A percentile compares a stretch with the other conserved stretches of the same genome.
These are phyloP conservation scores for Penicillium sp. DNA, from an alignment of 2,329 filamentous ascomycete species.

Conservation along the genomic window DNA sequence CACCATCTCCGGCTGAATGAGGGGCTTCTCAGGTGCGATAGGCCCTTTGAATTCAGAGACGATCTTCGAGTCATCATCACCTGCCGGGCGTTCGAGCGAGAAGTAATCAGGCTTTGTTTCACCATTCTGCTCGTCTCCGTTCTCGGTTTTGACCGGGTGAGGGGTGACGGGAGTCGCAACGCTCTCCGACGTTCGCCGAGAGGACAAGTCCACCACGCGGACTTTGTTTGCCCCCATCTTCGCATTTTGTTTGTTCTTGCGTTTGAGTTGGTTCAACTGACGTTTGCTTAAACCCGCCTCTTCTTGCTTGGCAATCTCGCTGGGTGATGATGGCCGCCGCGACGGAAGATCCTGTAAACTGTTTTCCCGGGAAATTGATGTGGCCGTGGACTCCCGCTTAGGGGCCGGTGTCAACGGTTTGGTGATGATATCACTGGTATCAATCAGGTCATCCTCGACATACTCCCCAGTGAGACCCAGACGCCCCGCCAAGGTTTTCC, in stretches of 20 bases:
- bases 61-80: slow-evolving; percentile 87
- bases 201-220: slow-evolving; percentile 80
- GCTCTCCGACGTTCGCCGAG: slow-evolving; percentile 62
- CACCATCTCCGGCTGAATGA: slow-evolving; percentile 73
- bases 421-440: slow-evolving; percentile 57
- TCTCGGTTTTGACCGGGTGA: slow-evolving; percentile 59
- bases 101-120: slow-evolving; percentile 78
- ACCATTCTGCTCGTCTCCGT: slow-evolving; percentile 58
- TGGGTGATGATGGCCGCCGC: slow-evolving; percentile 47
- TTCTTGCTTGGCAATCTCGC: slow-evolving; percentile 54
- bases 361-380: slow-evolving; percentile 42
- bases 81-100: slow-evolving; percentile 73
- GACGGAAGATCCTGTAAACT: slow-evolving; percentile 45
- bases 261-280: slow-evolving; percentile 90
- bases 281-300: slow-evolving; percentile 79
- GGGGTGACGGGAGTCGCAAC: slow-evolving; percentile 59
- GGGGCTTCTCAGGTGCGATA: slow-evolving; percentile 74
- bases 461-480: slow-evolving; percentile 81
- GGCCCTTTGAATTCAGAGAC: slow-evolving; percentile 94
- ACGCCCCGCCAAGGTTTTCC: slow-evolving; percentile 78
- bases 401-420: slow-evolving; percentile 44
- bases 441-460: slow-evolving; percentile 77
- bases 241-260: slow-evolving; percentile 86
- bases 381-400: slow-evolving; percentile 52
- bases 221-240: slow-evolving; percentile 88